Evolutionary conservation across 2,329 filamentous ascomycete species (phyloP), one percentile per base, ranked within the genome.

Genomic region (Botrytis fabae): DNA sequence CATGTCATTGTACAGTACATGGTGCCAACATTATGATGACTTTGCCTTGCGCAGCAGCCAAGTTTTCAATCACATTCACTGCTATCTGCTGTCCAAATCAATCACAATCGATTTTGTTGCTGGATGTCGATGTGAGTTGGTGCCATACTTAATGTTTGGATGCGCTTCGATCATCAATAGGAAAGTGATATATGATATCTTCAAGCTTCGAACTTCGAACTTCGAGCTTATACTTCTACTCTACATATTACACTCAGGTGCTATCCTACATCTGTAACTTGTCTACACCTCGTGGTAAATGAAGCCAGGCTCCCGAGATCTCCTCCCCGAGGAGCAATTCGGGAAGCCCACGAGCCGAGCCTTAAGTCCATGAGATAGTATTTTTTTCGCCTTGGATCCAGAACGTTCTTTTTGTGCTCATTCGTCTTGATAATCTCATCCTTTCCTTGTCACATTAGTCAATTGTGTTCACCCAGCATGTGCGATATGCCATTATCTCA

Each of bases 1-100:
- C 65, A 57, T 69, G 65, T 57, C 65, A 69, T 57, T 69, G 65
- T 69, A 57, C 48, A 69, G 65, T 57, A 59, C 48, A 42, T 57
- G 65, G 38, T 57, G 54, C 38, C 35, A 44, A 54, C 35, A 42
- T 57, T 7, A 14, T 18, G 16, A 42, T 59, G 12, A 7, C 28
- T 42, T 59, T 57, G 65, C 48, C 35, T 28, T 28, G 38, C n/a
- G 38, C 65, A 32, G n/a, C 9, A 10, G 40, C 12, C n/a, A 20
- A 57, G 44, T 54, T 69, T 7, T 57, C 65, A 69, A 59, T 51
- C 65, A 25, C 65, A 68, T 32, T 25, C 48, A 57, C 16, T 20
- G n/a, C 14, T n/a, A 69, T 57, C 28, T n/a, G 32, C 5, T 20
- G 38, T 22, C 48, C 32, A 38, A 28, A 25, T 57, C 18, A 25